Evolutionary conservation across 2,329 filamentous ascomycete genomes (phyloP).

Genomic region (Xylariales sp.): DNA sequence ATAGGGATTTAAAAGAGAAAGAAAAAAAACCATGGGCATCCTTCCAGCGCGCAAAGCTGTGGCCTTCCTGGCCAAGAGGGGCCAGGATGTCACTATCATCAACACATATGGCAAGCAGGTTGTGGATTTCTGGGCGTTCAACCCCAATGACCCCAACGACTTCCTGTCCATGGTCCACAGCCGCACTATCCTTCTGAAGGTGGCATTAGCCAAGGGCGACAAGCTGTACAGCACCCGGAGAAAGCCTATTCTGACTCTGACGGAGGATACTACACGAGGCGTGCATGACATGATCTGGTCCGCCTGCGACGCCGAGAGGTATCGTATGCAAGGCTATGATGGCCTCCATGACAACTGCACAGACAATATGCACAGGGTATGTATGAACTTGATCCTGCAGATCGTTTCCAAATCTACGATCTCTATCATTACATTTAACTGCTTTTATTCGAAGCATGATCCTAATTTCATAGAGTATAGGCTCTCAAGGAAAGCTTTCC

Average conservation of each 20-base stretch:
- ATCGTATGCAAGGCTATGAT: slow-evolving; percentile 28
- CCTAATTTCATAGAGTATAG: too few relatives aligned
- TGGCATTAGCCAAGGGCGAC: slow-evolving; percentile 24
- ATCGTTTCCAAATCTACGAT: too few relatives aligned
- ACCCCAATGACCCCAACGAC: slow-evolving; percentile 25
- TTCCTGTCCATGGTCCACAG: slow-evolving; percentile 34
- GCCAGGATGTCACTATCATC: slow-evolving; percentile 37
- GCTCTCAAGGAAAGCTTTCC: slow-evolving; percentile 21
- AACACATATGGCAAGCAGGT: slow-evolving; percentile 46
- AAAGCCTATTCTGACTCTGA: slow-evolving; percentile 28
- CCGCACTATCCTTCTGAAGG: slow-evolving; percentile 24
- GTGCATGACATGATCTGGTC: slow-evolving; percentile 35
- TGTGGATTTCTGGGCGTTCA: slow-evolving; percentile 44
- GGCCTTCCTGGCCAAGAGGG: slow-evolving; percentile 28
- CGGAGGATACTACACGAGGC: slow-evolving; percentile 30
- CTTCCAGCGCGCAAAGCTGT: slow-evolving; percentile 38
- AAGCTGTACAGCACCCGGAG: slow-evolving; percentile 29
- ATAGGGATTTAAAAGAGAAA: too few relatives aligned
- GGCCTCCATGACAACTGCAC: slow-evolving; percentile 35
- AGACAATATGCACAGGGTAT: slow-evolving; percentile 31
- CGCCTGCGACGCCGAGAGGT: slow-evolving; percentile 32
- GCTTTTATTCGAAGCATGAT: too few relatives aligned
- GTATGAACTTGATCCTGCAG: too few relatives aligned
- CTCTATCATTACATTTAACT: too few relatives aligned
- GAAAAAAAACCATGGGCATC: too few relatives aligned